Base-by-base conservation (phyloP, 164 flowering plant species). In the Euptelea pleiosperma region DNA sequence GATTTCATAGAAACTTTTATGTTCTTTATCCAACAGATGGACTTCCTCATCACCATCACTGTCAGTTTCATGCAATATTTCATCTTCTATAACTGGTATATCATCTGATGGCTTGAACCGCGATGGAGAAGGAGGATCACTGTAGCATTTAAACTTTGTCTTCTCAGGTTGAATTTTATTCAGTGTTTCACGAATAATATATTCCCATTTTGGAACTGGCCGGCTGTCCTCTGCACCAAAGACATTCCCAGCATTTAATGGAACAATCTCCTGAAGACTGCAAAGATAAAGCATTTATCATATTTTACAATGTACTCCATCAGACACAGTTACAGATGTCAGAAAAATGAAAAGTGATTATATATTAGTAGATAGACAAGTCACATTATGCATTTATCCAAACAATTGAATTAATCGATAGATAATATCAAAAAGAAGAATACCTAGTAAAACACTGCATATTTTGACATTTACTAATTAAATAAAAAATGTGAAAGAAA, bases 201-300 rank as follows among this genome's bases (percentile, higher is more conserved):
- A 55, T 70, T 94, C 97, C 99, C 99, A 94, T 72, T 67, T 79
- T 33, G 73, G 65, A 42, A 78, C 82, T 35, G 96, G 95, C 24
- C 90, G 86, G 58, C 43, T 80, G 67, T 91, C 93, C 72, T 91
- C 96, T 58, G 95, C 83, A 30, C 97, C 97, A 72, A 91, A 84
- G 16, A 94, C 74, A 52, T 89, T 94, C 37, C 97, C 97, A 69
- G 97, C 97, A 79, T 82, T 89, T 67, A 94, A 64, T 21, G 99
- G 99, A 53, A 94, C 90, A 56, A 94, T 77, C 79, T 94, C 99
- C 78, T 94, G 97, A 69, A 94, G 65, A 44, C 99, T 94, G 81
- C 41, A 66, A 49, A 55, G 3, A 58, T 45, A 63, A 47, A 46
- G 50, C 12, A 44, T 35, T 47, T 26, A 39, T 40, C 29, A 35